Base-by-base conservation (phyloP, 2,329 filamentous ascomycete species). In the Pseudogymnoascus sp. region DNA sequence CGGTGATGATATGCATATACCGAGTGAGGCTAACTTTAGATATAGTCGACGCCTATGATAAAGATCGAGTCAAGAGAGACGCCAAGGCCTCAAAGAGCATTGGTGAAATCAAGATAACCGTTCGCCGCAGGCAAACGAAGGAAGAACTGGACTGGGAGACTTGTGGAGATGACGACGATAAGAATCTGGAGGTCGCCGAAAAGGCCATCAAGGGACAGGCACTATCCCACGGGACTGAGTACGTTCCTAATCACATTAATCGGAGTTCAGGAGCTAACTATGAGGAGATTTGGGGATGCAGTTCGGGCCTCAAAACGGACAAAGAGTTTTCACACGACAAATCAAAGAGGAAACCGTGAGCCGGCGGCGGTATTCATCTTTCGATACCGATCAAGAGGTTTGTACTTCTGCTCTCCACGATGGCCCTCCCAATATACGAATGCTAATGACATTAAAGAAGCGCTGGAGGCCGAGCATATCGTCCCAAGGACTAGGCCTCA, bases 351-450 rank as follows among this genome's bases (percentile, higher is more conserved):
- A 10, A 9, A 4, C 25, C 13, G 8, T 52, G 45, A 52, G 2
- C 45, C 45, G 3, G 25, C 45, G 1, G 45, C 45, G 4, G 45
- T 52, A 10, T 52, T 52, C 45, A 52, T 52, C 0, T 52, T 52
- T 7, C 13, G 45, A 52, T 52, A 52, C 13, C 3, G 45, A 52
- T 52, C 45, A 1, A 52, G 25, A 15, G 45, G 45, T 52, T 52
- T 31, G 27, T 15, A 9, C 2, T 0, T 4, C 25, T 3, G 0
- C 0, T 31, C 1, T 5, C 25, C 4, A 31, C 1, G 7, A 15
- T 31, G 10, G 12, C 3, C 27, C 2, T 52, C 2, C 13, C 25
- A 31, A 52, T 2, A 13, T 10, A 31, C 13, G 0, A 52, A 52
- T 15, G 45, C 25, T 52, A 52, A 31, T 5, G 25, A 2, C 13